phyloP scores from a whole-genome alignment of 805 yeast genomes.

The Ogataea henricii region DNA sequence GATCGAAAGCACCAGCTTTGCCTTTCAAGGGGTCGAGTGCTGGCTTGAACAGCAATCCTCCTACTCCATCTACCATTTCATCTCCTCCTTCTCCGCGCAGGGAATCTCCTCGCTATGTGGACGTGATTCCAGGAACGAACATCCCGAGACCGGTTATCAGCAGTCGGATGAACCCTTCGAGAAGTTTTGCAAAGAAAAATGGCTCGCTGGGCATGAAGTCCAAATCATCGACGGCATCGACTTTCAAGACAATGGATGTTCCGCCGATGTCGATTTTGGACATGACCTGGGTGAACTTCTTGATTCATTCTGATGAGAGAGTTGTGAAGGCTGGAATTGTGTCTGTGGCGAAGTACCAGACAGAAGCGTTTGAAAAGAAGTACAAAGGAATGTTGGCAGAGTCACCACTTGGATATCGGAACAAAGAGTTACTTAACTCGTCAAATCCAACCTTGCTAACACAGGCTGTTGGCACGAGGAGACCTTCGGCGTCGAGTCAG shows the following conservation, averaged over 20 bases:
- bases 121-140: conserved; percentile 60
- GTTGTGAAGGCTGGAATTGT: conserved; percentile 59
- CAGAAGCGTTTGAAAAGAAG: conserved; percentile 56
- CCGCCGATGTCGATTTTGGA: conserved; percentile 56
- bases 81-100: conserved; percentile 10
- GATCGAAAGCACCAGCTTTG: neutral
- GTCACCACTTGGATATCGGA: conserved; percentile 55
- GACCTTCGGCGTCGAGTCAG: conserved; percentile 11
- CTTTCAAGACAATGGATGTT: conserved; percentile 30
- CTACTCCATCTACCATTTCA: conserved; percentile 12
- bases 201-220: conserved; percentile 15
- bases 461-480: conserved; percentile 14
- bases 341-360: conserved; percentile 43
- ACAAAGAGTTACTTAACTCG: conserved; percentile 35
- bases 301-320: conserved; percentile 60
- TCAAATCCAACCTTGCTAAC: conserved; percentile 23
- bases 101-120: conserved; percentile 30
- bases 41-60: neutral
- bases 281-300: conserved; percentile 56
- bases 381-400: conserved; percentile 59
- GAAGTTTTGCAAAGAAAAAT: conserved; percentile 16
- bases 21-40: neutral
- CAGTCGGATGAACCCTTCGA: conserved; percentile 31
- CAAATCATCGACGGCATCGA: conserved; percentile 12
- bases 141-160: conserved; percentile 54